Base-by-base conservation (phyloP, 2,329 filamentous ascomycete species). In the Aureobasidium namibiae region DNA sequence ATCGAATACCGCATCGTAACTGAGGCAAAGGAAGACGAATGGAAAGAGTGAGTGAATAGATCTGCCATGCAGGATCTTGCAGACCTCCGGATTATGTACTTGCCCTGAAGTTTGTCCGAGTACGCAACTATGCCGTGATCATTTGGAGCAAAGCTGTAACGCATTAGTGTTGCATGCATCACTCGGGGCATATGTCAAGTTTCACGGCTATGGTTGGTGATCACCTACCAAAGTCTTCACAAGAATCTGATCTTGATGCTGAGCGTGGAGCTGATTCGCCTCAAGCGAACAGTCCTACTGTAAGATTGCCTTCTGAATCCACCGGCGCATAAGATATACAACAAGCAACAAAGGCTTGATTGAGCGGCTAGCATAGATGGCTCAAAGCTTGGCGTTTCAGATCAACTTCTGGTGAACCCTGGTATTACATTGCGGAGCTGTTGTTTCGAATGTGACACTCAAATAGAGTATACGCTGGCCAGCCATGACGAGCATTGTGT, bases 91-190 rank as follows among this genome's bases (percentile, higher is more conserved):
- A 16, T 54, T 54, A 54, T 54, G 50, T 54, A 54, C 50, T 54
- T 41, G 26, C 16, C 24, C 24, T 54, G 26, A 4, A 10, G 16
- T 54, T 41, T 41, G 31, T 31, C 50, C 50, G 50, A 54, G n/a
- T 36, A 54, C 23, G 7, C 36, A 21, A 13, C 36, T 42, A 16
- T 26, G 5, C 16, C 34, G 23, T 31, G 13, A n/a, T 31, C 8
- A 5, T 26, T 33, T 31, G 44, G 21, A 42, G 31, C 24, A 39
- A 45, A 45, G 23, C 39, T 34, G 52, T 56, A 45, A 56, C 52
- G 52, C 52, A 45, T 56, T 36, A 56, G 52, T 56, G 52, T 56
- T 56, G 52, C 52, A 56, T 56, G 31, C 39, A 36, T 23, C 24
- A 21, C n/a, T 16, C 45, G 29, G 14, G 29, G 14, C 29, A 18